phyloP scores from a whole-genome alignment of 1,284 basidiomycete genomes.

The Bjerkandera adusta region DNA sequence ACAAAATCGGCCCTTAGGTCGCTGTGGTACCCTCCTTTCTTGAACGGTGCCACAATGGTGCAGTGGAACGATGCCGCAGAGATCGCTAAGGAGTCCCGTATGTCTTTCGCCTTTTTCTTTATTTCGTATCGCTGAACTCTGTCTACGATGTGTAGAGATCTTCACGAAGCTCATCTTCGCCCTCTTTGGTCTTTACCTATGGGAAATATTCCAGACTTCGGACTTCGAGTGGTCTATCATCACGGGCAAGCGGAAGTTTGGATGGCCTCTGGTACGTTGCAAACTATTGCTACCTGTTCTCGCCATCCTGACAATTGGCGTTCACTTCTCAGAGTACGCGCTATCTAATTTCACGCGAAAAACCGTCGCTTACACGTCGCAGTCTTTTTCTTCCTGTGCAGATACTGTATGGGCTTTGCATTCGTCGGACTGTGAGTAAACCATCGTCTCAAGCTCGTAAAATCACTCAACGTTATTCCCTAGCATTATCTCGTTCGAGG shows the following conservation, averaged over 20 bases:
- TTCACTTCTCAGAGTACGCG: constrained; percentile 25
- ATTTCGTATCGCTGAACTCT: neutral
- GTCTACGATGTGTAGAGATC: constrained; percentile 35
- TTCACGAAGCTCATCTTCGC: constrained; percentile 58
- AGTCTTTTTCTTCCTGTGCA: constrained; percentile 69
- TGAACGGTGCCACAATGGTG: no score
- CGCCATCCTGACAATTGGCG: constrained; percentile 5
- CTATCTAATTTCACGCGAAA: neutral
- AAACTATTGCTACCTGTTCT: neutral
- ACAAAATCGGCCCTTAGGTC: no score
- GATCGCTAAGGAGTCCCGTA: constrained; percentile 10
- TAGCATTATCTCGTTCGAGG: constrained; percentile 58
- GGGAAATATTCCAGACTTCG: constrained; percentile 63
- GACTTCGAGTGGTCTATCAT: constrained; percentile 67
- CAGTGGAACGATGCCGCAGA: constrained; percentile 8
- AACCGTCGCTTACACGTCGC: constrained; percentile 6
- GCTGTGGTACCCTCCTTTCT: no score
- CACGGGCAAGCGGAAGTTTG: constrained; percentile 50
- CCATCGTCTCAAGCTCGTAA: neutral
- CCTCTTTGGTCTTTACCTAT: constrained; percentile 61
- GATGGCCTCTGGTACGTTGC: constrained; percentile 59
- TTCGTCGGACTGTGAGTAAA: constrained; percentile 55
- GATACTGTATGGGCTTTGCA: constrained; percentile 64
- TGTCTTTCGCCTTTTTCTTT: neutral
- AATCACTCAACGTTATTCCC: neutral